Base-by-base conservation (phyloP, 164 flowering plant genomes). In the Umbilicus rupestris region DNA sequence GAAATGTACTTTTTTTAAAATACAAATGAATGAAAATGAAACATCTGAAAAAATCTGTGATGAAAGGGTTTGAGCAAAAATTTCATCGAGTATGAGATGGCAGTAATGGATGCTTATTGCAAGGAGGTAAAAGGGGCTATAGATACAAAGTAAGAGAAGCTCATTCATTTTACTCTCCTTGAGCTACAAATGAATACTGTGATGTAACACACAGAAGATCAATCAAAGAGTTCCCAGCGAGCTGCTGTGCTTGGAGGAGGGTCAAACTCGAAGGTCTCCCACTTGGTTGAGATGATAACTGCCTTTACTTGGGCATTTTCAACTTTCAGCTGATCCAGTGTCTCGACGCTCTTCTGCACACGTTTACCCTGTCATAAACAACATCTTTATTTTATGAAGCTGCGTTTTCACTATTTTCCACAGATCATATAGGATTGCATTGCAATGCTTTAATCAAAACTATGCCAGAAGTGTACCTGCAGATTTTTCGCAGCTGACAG, bases 301-400 rank as follows among this genome's bases (percentile, higher is more conserved):
- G 87, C 81, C 76, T 82, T 79, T 52, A 74, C 69, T 72, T 50
- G 80, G 24, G 78, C 81, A 69, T 88, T 88, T 67, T 80, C 67
- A 31, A 79, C 64, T 80, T 86, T 88, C 66, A 86, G 75, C 66
- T 66, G 71, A 68, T 87, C 95, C 17, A 88, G 78, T 2, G 81
- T 80, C 73, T 88, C 95, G 1, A 88, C 95, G 57, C 85, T 81
- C 66, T 85, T 86, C 73, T 85, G 91, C 73, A 88, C 85, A 63
- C 89, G 81, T 70, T 81, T 81, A 1, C 77, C 81, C 91, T 88
- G 79, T 75, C 77, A 63, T 69, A 68, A 28, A 15, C 41, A 57
- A n/a, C 30, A 62, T 5, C 19, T n/a, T 62, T 17, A 35, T 7
- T 26, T 5, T 20, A 20, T 52, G 11, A 52, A 59, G 37, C 20